Conservation (phyloP, 176 grass and related monocot genomes). For the Chrysopogon serrulatus region DNA sequence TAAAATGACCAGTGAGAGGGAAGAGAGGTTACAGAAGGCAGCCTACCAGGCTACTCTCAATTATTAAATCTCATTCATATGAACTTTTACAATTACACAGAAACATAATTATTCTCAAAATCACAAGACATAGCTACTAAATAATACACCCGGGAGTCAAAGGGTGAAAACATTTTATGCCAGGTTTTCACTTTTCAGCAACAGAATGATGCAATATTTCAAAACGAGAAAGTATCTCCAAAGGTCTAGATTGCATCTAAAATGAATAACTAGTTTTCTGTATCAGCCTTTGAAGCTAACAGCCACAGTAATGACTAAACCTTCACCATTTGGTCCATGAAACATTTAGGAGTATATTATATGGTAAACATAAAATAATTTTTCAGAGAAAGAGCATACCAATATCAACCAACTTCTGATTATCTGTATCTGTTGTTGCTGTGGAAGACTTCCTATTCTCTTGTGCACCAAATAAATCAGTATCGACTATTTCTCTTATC, state of each 20-base stretch:
- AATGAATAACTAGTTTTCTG: constrained; percentile 12
- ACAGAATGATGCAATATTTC: background rate
- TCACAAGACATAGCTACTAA: background rate
- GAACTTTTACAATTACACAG: background rate
- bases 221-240: background rate
- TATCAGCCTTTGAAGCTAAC: constrained; percentile 1
- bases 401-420: constrained; percentile 39
- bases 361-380: constrained; percentile 11
- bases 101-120: background rate
- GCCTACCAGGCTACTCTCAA: background rate
- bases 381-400: constrained; percentile 34
- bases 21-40: background rate
- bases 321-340: constrained; percentile 11
- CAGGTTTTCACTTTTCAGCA: background rate
- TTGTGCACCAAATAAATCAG: constrained; percentile 31
- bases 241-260: background rate
- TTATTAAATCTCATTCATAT: background rate
- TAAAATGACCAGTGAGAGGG: background rate
- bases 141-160: background rate
- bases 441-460: constrained; percentile 16
- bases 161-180: background rate
- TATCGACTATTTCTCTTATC: constrained; percentile 46
- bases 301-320: background rate
- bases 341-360: constrained; percentile 14
- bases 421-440: constrained; percentile 16